Percentiles rank a stretch among this genome's conserved stretches.
phyloP scores from a whole-genome alignment of 768 basidiomycete species.

The Mrakia gelida region DNA sequence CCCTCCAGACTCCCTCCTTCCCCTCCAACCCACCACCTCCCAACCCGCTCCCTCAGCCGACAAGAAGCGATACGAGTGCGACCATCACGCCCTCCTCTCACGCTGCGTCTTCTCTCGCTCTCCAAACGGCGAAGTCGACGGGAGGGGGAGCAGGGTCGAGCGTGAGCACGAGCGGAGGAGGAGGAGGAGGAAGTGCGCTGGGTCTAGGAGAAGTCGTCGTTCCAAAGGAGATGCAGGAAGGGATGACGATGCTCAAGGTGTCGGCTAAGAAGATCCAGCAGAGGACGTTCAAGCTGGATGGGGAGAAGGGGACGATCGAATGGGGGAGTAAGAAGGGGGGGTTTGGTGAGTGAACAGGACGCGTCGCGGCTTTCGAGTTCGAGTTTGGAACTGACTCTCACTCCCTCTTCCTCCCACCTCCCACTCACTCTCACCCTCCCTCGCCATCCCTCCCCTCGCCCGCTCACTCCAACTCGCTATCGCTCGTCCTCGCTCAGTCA shows the following conservation, averaged over 20 bases:
- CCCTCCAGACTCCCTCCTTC: neutral
- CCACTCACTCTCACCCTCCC: no score
- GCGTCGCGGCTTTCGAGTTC: neutral
- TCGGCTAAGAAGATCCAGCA: slow-evolving; percentile 71
- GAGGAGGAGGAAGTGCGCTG: no score
- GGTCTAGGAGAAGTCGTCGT: slow-evolving; percentile 12
- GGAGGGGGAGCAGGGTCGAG: neutral
- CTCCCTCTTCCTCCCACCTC: neutral
- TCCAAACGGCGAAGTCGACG: neutral
- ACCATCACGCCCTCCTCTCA: neutral
- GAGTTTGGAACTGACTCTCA: neutral
- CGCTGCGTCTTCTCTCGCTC: neutral
- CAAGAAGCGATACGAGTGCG: neutral
- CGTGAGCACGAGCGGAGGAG: neutral
- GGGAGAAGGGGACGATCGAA: slow-evolving; percentile 73
- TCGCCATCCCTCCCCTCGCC: neutral
- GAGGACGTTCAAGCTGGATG: slow-evolving; percentile 65
- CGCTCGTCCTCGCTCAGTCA: slow-evolving; percentile 52
- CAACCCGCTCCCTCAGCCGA: neutral
- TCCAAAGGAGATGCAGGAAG: slow-evolving; percentile 1
- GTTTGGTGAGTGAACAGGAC: slow-evolving; percentile 33
- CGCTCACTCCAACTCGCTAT: neutral
- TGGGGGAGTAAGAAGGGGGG: slow-evolving; percentile 70
- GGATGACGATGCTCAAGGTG: slow-evolving; percentile 72
- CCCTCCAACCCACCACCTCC: neutral